Evolutionary conservation across 2,329 filamentous ascomycete species (phyloP), one percentile per base, ranked within the genome.

Genomic region (Trichoderma lentiforme): DNA sequence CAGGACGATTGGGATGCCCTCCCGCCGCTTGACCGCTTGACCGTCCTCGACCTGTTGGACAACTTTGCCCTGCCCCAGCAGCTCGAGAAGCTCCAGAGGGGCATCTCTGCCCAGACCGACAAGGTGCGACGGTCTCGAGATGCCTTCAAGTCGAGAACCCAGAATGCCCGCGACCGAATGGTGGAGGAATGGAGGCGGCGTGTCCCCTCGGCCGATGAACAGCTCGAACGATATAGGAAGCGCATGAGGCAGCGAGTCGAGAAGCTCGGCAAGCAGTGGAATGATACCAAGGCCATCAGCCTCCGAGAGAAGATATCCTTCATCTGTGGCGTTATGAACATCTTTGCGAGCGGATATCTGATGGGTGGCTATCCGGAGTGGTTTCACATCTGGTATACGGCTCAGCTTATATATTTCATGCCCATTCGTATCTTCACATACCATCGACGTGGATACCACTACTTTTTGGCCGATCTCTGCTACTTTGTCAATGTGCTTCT

Each of bases 401-500:
- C 82, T 3, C 95, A 97, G 82, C 87, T 97, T 56, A 81, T 93
- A 73, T 98, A 98, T 83, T 98, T 98, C 82, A 97, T 98, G 95
- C 96, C 96, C 14, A 93, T 99, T 76, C 92, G 96, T 63, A 95
- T 90, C 83, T 96, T 94, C 83, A 93, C 92, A 72, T 99, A 99
- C 82, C 94, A 94, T 79, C 90, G 91, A 77, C 93, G 92, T 72
- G 96, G 95, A 71, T 98, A 97, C 79, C 95, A 98, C 82, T 99
- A 99, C 84, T 98, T 99, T 82, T 86, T 98, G 32, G 95, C 95
- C 47, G 96, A 99, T 82, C 89, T 99, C 60, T 99, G 96, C 84
- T 99, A 99, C 83, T 99, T 98, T 79, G 94, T 97, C 86, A 99
- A 99, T 82, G 83, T 98, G 39, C 87, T 99, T 69, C 85, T 93